Evolutionary conservation across 805 yeast species (phyloP), one percentile per base, ranked within the genome.

Genomic region (Nakazawaea siamensis): DNA sequence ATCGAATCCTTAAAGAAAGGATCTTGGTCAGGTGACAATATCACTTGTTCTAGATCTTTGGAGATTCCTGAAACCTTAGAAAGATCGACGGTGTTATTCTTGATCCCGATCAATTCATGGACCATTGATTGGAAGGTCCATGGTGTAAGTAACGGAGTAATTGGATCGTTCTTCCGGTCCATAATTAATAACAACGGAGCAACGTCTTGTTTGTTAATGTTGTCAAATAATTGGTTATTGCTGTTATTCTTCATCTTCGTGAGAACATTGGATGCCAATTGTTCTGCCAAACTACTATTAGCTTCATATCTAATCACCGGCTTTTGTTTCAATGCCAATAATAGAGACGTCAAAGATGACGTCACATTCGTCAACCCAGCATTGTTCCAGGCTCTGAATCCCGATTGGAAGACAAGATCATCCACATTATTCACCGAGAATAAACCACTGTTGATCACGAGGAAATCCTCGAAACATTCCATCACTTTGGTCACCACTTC

Each of bases 71-170:
- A 71, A 1, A 73, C 67, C 1, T 56, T 48, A 0, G 78, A 62
- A 24, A 88, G 54, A 45, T 76, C 80, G 4, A 86, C 94, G 2
- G 88, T 71, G 47, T 92, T 90, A 50, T 86, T 80, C 23, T 66
- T 61, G 39, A 92, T 83, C 2, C 90, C 95, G 20, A 92, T 62
- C 16, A 87, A 68, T 53, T 94, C 97, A 54, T 90, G 95, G 13
- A 92, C 85, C 97, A 92, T 90, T 2, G 96, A 83, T 52, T 90
- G 97, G 57, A 86, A 92, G 1, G 98, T 88, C 99, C 99, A 92
- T 2, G 97, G 98, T 26, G 80, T 74, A 32, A 92, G 60, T 20
- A 92, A 66, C 1, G 99, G 97, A 1, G 99, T 90, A 11, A 90
- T 65, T 2, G 98, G 97, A 57, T 92, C 99, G 49, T 75, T 81